phyloP scores from a whole-genome alignment of 768 basidiomycete genomes.

The Leccinum broughii region DNA sequence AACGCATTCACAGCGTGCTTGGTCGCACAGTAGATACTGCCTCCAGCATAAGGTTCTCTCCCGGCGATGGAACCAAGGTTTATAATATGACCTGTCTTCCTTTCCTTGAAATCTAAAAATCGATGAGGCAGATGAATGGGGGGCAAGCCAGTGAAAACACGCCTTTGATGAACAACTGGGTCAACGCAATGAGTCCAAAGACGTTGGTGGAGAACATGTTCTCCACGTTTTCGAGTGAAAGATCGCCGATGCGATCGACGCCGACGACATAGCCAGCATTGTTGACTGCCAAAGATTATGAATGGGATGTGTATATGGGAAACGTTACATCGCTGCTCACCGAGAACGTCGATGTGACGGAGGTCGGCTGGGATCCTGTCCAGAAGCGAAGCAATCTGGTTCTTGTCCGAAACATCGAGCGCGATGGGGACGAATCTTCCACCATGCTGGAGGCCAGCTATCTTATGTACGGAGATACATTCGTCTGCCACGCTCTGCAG shows the following conservation, averaged over 20 bases:
- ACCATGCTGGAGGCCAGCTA: slow-evolving; percentile 69
- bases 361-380: slow-evolving; percentile 71
- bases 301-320: neutral
- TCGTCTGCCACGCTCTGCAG: slow-evolving; percentile 69
- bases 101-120: slow-evolving; percentile 69
- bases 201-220: slow-evolving; percentile 83
- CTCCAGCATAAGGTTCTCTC: slow-evolving; percentile 84
- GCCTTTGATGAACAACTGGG: slow-evolving; percentile 72
- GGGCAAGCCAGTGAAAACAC: neutral
- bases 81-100: slow-evolving; percentile 84
- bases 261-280: slow-evolving; percentile 93
- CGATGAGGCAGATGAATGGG: slow-evolving; percentile 11
- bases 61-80: slow-evolving; percentile 95
- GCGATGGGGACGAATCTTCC: slow-evolving; percentile 73
- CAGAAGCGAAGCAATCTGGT: slow-evolving; percentile 67
- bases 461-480: slow-evolving; percentile 69
- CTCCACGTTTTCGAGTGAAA: slow-evolving; percentile 76
- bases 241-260: slow-evolving; percentile 81
- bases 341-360: slow-evolving; percentile 78
- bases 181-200: slow-evolving; percentile 80
- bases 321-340: slow-evolving; percentile 40
- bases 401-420: slow-evolving; percentile 79
- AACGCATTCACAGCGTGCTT: slow-evolving; percentile 88
- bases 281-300: slow-evolving; percentile 44
- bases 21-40: slow-evolving; percentile 91